phyloP scores from a whole-genome alignment of 352 stramenopile genomes.

The Globisporangium yorkense region DNA sequence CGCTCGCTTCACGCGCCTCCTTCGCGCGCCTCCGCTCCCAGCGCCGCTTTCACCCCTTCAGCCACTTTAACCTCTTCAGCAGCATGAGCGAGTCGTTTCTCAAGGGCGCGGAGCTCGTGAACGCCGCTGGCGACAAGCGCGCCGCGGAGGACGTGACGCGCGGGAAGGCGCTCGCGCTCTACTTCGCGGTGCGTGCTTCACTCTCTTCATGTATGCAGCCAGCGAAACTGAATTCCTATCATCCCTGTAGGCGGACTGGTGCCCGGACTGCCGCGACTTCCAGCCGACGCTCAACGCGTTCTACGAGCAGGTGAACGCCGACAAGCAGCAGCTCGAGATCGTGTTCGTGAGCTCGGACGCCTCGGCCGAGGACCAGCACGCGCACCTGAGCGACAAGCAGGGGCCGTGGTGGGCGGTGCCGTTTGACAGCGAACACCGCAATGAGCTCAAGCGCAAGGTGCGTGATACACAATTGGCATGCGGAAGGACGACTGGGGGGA shows the following conservation, averaged over 20 bases:
- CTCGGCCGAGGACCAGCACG: constrained; percentile 44
- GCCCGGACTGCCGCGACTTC: constrained; percentile 75
- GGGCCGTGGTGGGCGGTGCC: constrained; percentile 71
- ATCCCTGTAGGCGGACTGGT: constrained; percentile 63
- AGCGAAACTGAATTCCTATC: no score
- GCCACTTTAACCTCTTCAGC: not conserved
- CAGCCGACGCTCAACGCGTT: constrained; percentile 72
- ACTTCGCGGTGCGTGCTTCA: constrained; percentile 49
- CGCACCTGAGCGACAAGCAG: constrained; percentile 69
- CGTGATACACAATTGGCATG: not conserved
- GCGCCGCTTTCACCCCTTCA: not conserved
- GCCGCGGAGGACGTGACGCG: constrained; percentile 36
- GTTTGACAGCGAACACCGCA: constrained; percentile 53
- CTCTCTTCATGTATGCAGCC: no score
- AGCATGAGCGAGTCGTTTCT: constrained; percentile 42
- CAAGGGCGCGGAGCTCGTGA: constrained; percentile 44
- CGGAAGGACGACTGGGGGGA: not conserved
- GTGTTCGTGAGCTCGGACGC: constrained; percentile 77
- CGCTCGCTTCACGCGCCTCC: no score
- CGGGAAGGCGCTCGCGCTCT: constrained; percentile 61
- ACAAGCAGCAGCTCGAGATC: constrained; percentile 45
- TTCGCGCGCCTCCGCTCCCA: not conserved
- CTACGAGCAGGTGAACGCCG: constrained; percentile 43
- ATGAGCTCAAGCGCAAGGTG: constrained; percentile 76
- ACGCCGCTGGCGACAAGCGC: constrained; percentile 41